phyloP scores from a whole-genome alignment of 2,329 filamentous ascomycete genomes.

The Zalaria sp. region DNA sequence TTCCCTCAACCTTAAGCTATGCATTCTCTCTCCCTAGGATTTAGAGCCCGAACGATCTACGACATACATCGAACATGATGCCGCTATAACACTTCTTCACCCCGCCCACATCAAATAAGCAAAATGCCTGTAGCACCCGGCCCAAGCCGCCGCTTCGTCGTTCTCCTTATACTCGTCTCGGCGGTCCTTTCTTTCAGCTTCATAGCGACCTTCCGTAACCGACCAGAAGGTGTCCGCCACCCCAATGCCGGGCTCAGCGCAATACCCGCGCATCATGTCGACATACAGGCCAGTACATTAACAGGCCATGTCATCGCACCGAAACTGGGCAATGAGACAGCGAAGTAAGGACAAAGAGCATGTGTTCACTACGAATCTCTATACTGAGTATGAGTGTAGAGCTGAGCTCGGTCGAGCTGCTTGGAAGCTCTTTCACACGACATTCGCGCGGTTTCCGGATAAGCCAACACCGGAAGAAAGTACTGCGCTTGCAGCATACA shows the following conservation, averaged over 20 bases:
- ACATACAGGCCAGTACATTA: slow-evolving; percentile 24
- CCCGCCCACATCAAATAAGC: no score
- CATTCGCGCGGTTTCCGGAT: slow-evolving; percentile 52
- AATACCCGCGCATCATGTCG: slow-evolving; percentile 9
- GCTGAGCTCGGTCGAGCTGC: slow-evolving; percentile 50
- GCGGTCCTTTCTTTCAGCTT: slow-evolving; percentile 43
- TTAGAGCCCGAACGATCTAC: no score
- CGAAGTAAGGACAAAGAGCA: slow-evolving; percentile 41
- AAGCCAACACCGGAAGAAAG: slow-evolving; percentile 47
- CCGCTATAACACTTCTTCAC: no score
- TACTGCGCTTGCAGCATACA: slow-evolving; percentile 43
- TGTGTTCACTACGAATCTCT: no score
- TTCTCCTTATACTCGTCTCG: slow-evolving; percentile 39
- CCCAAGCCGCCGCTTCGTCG: slow-evolving; percentile 20
- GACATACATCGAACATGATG: no score
- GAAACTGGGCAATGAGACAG: slow-evolving; percentile 69
- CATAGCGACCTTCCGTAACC: slow-evolving; percentile 41
- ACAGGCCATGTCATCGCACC: slow-evolving; percentile 61
- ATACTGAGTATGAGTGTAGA: slow-evolving; percentile 16
- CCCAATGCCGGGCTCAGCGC: slow-evolving; percentile 7
- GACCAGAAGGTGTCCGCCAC: slow-evolving; percentile 13
- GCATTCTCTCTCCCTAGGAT: no score
- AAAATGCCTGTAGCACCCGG: slow-evolving; percentile 8
- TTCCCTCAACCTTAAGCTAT: no score
- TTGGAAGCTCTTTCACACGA: slow-evolving; percentile 54